Base-by-base conservation (phyloP, 2,329 filamentous ascomycete species). In the Ophiostoma fasciatum region DNA sequence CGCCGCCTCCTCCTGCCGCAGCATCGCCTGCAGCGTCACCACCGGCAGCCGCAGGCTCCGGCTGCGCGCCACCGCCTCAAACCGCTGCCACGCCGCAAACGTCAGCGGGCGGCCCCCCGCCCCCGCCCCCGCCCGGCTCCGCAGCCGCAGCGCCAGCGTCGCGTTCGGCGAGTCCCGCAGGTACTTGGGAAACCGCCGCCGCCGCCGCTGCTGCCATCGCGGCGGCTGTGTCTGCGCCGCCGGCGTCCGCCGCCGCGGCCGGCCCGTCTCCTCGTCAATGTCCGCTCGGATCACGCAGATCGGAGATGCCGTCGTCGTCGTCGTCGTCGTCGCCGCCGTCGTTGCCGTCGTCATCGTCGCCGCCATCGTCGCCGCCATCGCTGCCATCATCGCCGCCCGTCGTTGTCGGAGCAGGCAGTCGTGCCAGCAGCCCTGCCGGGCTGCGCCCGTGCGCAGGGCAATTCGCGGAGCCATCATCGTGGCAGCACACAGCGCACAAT, bases 401-500 rank as follows among this genome's bases (percentile, higher is more conserved):
- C n/a, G n/a, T n/a, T n/a, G n/a, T 8, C 22, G 7, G 10, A 20
- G 28, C n/a, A 5, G 12, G 23, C 25, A 23, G 15, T 18, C 20
- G 15, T 22, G 17, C 28, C 25, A 8, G 23, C 28, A 18, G 26
- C 40, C 25, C 11, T 31, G 35, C 38, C 36, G 32, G 19, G 21
- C 31, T 26, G 19, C 40, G 33, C 42, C 44, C 44, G 36, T 42
- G 28, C 44, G 34, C 42, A 42, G 37, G 34, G 37, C 39, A 31
- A 41, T 38, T 47, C 49, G 45, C 37, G 42, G 40, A 32, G 41
- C 41, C 35, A 45, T 46, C 46, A 50, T 51, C 39, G 47, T 37
- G 35, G 23, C 22, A 17, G 26, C 7, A 15, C 22, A 12, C 33
- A 35, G 25, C 30, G 31, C 35, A 36, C 39, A 34, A 42, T 40